phyloP scores from a whole-genome alignment of 1,139 yeast genomes.

The Geotrichum candidum region DNA sequence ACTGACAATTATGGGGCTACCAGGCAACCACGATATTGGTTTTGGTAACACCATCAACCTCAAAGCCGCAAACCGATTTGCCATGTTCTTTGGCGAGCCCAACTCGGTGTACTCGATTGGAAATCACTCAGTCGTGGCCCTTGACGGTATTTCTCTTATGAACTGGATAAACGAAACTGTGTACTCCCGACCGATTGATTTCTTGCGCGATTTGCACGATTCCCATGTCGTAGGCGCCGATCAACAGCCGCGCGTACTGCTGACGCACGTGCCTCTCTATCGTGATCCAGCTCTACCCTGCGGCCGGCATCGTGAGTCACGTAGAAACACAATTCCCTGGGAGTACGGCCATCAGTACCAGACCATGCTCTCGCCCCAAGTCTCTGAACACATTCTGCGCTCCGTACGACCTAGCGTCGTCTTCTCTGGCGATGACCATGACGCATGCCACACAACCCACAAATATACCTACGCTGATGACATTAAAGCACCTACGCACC shows the following conservation, averaged over 20 bases:
- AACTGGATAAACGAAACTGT: conserved; percentile 42
- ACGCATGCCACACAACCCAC: conserved; percentile 77
- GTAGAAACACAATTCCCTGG: conserved; percentile 45
- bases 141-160: conserved; percentile 79
- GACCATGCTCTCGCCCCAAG: conserved; percentile 57
- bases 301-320: conserved; percentile 65
- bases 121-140: conserved; percentile 66
- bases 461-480: conserved; percentile 31
- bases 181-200: conserved; percentile 39
- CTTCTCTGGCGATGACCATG: conserved; percentile 95
- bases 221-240: conserved; percentile 27
- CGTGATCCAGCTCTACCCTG: conserved; percentile 54
- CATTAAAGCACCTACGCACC: conserved; percentile 23
- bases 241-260: conserved; percentile 56
- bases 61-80: conserved; percentile 55
- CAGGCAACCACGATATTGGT: conserved; percentile 97
- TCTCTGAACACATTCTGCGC: conserved; percentile 52
- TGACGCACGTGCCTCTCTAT: conserved; percentile 76
- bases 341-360: conserved; percentile 72
- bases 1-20: conserved; percentile 52
- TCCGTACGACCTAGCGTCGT: conserved; percentile 57
- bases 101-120: conserved; percentile 56
- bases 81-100: conserved; percentile 64
- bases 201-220: conserved; percentile 35
- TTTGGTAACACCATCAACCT: conserved; percentile 63